Conservation (phyloP, 1,284 basidiomycete species). For the Ganoderma lingzhi region DNA sequence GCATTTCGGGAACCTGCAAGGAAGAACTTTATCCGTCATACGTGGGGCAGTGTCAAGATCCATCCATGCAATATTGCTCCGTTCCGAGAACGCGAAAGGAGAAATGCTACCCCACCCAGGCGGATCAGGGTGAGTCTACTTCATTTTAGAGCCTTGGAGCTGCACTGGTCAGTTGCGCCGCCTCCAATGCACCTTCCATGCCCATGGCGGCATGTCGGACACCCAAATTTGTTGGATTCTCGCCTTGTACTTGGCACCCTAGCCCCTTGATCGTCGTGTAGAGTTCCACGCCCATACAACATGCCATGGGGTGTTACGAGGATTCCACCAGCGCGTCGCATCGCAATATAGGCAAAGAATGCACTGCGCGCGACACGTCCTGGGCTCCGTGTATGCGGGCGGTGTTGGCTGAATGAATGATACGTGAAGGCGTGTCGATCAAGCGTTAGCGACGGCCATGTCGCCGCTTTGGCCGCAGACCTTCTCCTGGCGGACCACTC, state of each 20-base stretch:
- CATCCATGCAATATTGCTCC: not conserved
- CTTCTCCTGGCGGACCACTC: not conserved
- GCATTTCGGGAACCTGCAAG: not conserved
- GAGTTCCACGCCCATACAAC: not conserved
- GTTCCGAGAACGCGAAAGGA: not conserved
- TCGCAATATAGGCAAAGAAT: slow-evolving; percentile 1
- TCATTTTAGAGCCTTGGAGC: not conserved
- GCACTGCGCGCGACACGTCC: not conserved
- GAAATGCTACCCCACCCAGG: not conserved
- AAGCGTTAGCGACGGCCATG: slow-evolving; percentile 1
- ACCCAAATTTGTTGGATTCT: not conserved
- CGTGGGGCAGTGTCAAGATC: not conserved
- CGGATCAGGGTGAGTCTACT: not conserved
- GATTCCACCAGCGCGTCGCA: not conserved
- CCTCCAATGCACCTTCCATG: not conserved
- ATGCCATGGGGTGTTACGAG: not conserved
- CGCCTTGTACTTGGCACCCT: not conserved
- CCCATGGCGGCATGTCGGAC: not conserved
- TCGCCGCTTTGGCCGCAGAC: not conserved
- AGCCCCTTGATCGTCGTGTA: slow-evolving; percentile 1
- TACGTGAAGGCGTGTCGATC: slow-evolving; percentile 2
- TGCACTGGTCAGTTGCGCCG: not conserved
- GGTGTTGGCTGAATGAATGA: not conserved
- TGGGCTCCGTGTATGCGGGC: not conserved
- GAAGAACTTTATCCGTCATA: not conserved